phyloP scores from a whole-genome alignment of 2,329 filamentous ascomycete species.

The Penicillium sp. region DNA sequence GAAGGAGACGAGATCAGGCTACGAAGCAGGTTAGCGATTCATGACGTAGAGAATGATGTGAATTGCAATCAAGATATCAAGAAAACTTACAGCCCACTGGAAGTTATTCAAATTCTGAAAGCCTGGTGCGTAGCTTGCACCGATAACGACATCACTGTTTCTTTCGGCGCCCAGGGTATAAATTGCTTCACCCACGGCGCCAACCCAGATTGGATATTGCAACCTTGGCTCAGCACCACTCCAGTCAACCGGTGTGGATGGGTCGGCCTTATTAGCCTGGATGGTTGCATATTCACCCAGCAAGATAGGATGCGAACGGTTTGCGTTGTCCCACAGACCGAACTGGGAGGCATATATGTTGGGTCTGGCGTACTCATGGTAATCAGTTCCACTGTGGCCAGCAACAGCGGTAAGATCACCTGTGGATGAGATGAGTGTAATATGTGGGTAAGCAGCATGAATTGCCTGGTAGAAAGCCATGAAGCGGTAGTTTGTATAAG shows the following conservation, averaged over 20 bases:
- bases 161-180: slow-evolving; percentile 59
- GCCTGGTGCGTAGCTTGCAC: slow-evolving; percentile 39
- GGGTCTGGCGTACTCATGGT: slow-evolving; percentile 59
- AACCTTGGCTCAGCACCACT: slow-evolving; percentile 1
- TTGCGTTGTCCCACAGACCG: slow-evolving; percentile 59
- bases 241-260: background rate
- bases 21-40: slow-evolving; percentile 2
- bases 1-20: slow-evolving; percentile 5
- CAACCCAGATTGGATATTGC: slow-evolving; percentile 38
- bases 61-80: background rate
- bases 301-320: slow-evolving; percentile 37
- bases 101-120: slow-evolving; percentile 39
- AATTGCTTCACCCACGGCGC: slow-evolving; percentile 68
- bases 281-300: slow-evolving; percentile 35
- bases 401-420: slow-evolving; percentile 32
- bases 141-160: slow-evolving; percentile 41
- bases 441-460: slow-evolving; percentile 58
- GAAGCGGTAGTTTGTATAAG: slow-evolving; percentile 60
- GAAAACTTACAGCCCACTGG: slow-evolving; percentile 35
- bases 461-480: slow-evolving; percentile 64
- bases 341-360: slow-evolving; percentile 58
- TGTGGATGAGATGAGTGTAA: slow-evolving; percentile 60
- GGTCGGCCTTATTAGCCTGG: slow-evolving; percentile 20
- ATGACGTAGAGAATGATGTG: no score
- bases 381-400: slow-evolving; percentile 52